These are phyloP conservation scores for Nyssa sinensis DNA, from an alignment of 148 eudicot genomes.

Conservation along the genomic window DNA sequence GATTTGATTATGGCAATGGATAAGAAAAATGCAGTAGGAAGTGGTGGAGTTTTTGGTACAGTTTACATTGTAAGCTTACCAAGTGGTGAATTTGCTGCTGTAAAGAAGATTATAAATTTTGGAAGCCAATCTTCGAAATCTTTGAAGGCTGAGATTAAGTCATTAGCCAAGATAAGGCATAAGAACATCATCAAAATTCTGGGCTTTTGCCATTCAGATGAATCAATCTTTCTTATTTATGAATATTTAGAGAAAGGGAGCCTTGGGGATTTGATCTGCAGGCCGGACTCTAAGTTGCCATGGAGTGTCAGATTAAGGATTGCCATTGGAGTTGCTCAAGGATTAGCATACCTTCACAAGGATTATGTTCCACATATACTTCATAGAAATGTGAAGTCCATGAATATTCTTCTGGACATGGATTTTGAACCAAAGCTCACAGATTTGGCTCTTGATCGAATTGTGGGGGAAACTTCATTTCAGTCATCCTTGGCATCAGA, in stretches of 20 bases:
- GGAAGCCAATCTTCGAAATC: conserved; percentile 51
- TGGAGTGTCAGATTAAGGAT: conserved; percentile 70
- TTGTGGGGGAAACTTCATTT: conserved; percentile 61
- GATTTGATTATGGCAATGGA: conserved; percentile 67
- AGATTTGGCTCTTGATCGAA: conserved; percentile 71
- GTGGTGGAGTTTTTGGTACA: conserved; percentile 58
- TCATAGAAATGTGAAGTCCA: conserved; percentile 68
- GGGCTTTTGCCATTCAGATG: conserved; percentile 65
- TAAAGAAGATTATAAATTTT: conserved; percentile 57
- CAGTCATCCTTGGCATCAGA: conserved; percentile 57
- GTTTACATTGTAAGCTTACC: conserved; percentile 70
- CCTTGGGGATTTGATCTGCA: conserved; percentile 65
- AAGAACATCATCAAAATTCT: conserved; percentile 69
- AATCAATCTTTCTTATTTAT: conserved; percentile 64
- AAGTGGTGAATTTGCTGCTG: conserved; percentile 75
- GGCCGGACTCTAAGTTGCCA: conserved; percentile 43
- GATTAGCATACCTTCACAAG: conserved; percentile 75
- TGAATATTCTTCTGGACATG: conserved; percentile 64
- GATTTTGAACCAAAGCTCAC: conserved; percentile 77
- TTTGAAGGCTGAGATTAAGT: conserved; percentile 71
- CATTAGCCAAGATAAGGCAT: conserved; percentile 79
- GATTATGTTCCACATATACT: conserved; percentile 72
- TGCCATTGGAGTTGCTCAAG: conserved; percentile 86
- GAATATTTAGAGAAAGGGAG: conserved; percentile 70
- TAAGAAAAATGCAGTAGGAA: conserved; percentile 54